Base-by-base conservation (phyloP, 495 filamentous ascomycete species). In the Penicillium turbatum region DNA sequence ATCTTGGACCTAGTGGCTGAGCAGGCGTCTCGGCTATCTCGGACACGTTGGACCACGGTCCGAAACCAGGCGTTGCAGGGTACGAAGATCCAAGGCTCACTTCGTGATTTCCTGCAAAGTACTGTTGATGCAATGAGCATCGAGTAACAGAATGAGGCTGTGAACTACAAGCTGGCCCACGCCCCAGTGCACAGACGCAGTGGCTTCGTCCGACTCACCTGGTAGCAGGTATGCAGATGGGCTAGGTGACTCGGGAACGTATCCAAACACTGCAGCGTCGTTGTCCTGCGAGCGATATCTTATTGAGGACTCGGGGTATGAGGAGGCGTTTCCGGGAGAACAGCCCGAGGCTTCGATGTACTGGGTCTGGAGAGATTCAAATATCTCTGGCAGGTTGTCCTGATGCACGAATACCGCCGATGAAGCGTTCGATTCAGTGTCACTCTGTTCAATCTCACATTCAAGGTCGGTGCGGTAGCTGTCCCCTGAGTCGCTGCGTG, bases 21-120 rank as follows among this genome's bases (percentile, higher is more conserved):
- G 53, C 41, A 13, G 67, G 63, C 11, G 65, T 70, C 43, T 70
- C 68, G 9, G 65, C 54, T 40, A 71, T 60, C 35, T 68, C 65
- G 29, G 32, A 21, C 7, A 45, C 31, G 40, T 55, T 29, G 15
- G 11, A 35, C 11, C 11, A 34, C 15, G 16, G 38, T 6, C 19
- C 38, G 8, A 38, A 3, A 15, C 13, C 36, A 15, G 26, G 41
- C 17, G 54, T 26, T 2, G 32, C 34, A 17, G 46, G 46, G 10
- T 48, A 19, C 10, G 16, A 26, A n/a, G 10, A 15, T 12, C 17
- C 46, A 27, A 15, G 1, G 16, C 26, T 7, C 21, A 24, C 21
- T 21, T 19, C 32, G 4, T 17, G 21, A 17, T 36, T 35, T n/a
- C 13, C 24, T 1, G 21, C 4, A 19, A n/a, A 29, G 11, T 48